Base-by-base conservation (phyloP, 352 stramenopile species). In the Phytophthora europaea region DNA sequence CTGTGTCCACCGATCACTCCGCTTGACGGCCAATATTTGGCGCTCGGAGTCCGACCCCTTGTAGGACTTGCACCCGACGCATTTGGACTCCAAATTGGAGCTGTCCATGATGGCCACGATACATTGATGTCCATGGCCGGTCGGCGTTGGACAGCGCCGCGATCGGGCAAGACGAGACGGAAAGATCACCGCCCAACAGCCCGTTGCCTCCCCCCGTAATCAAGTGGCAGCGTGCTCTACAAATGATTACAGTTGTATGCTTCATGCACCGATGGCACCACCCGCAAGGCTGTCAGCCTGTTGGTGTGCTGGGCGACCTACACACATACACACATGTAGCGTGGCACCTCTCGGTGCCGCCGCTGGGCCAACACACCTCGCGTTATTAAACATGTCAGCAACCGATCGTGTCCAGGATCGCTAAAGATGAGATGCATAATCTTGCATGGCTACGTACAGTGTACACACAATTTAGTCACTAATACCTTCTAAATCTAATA, bases 71-170 rank as follows among this genome's bases (percentile, higher is more conserved):
- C 34, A 48, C 45, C 12, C 31, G 18, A 45, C 36, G 15, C 36
- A 45, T 16, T 16, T 15, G 16, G n/a, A n/a, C n/a, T n/a, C n/a
- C n/a, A n/a, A n/a, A n/a, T n/a, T n/a, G n/a, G 16, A 45, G 4
- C 38, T 45, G 38, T 45, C 38, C 38, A 45, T n/a, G 38, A 45
- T 18, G 45, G 9, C 45, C 20, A 26, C 45, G n/a, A 20, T 9
- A 23, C 45, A n/a, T 52, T 20, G 45, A 23, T 26, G 61, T 54
- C 61, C 61, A 60, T 43, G 13, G 38, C 13, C 34, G 26, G 58
- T 43, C 34, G 26, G 58, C 53, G 60, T 73, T 60, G 67, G 59
- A 73, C 59, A 73, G 66, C 36, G 20, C 48, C 18, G 45, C 45
- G 45, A 52, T 52, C n/a, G 45, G 45, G 8, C 45, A 18, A 54